Conservation (phyloP, 1,284 basidiomycete species). For the Inonotus hispidus region DNA sequence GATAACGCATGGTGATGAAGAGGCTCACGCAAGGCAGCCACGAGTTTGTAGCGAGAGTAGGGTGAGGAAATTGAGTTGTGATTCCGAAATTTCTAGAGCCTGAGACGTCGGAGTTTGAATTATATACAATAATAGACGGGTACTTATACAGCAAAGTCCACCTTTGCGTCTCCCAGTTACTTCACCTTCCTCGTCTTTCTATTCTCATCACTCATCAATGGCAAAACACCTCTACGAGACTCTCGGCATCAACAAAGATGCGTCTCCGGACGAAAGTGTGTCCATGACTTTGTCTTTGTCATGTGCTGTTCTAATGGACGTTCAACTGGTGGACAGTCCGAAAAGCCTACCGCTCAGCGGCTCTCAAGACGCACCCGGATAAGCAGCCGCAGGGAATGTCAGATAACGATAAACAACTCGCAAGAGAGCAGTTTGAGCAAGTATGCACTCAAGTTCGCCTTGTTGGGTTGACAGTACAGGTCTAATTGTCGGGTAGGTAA, state of each 20-base stretch:
- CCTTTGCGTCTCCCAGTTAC: background rate
- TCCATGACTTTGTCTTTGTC: slow-evolving; percentile 11
- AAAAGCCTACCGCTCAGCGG: slow-evolving; percentile 55
- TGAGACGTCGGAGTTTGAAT: slow-evolving; percentile 7
- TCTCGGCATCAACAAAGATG: slow-evolving; percentile 24
- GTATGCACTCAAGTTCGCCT: slow-evolving; percentile 23
- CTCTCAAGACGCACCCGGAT: slow-evolving; percentile 62
- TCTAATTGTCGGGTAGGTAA: slow-evolving; percentile 27
- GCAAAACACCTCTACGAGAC: slow-evolving; percentile 18
- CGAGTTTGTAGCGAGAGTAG: slow-evolving; percentile 7
- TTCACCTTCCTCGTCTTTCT: background rate
- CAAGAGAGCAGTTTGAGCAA: slow-evolving; percentile 47
- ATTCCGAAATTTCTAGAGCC: slow-evolving; percentile 15
- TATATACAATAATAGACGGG: background rate
- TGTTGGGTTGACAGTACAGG: background rate
- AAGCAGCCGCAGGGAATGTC: slow-evolving; percentile 47
- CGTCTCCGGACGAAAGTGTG: slow-evolving; percentile 34
- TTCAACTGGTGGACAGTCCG: slow-evolving; percentile 37
- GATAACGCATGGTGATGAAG: slow-evolving; percentile 45
- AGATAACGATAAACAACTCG: slow-evolving; percentile 40
- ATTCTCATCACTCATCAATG: slow-evolving; percentile 7
- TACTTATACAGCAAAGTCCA: background rate
- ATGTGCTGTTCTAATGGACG: background rate
- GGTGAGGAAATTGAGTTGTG: background rate
- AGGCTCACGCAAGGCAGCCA: slow-evolving; percentile 2